Conservation (phyloP, 345 rosid genomes). For the Geranium brycei region DNA sequence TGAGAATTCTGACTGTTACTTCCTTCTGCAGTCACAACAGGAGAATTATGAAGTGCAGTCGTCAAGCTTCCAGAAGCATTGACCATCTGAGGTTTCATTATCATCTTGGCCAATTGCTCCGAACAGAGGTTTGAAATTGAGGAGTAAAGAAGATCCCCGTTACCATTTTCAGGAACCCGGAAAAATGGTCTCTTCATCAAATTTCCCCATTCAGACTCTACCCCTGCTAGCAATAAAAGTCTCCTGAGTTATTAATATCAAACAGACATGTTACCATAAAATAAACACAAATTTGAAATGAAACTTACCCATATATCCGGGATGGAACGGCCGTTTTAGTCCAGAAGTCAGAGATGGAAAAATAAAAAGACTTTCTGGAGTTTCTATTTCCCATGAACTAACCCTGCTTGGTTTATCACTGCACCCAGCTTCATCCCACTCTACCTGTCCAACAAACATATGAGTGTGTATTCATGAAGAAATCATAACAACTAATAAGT, state of each 20-base stretch:
- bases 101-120: constrained; percentile 56
- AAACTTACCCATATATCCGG: constrained; percentile 54
- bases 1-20: too few relatives aligned
- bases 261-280: neutral
- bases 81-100: constrained; percentile 56
- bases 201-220: constrained; percentile 77
- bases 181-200: constrained; percentile 61
- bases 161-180: constrained; percentile 41
- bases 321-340: constrained; percentile 62
- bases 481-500: too few relatives aligned
- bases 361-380: constrained; percentile 96
- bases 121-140: constrained; percentile 35
- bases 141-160: constrained; percentile 41
- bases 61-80: constrained; percentile 9
- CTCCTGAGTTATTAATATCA: neutral
- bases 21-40: neutral
- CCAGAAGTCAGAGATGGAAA: constrained; percentile 90
- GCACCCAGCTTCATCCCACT: constrained; percentile 98
- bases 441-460: constrained; percentile 34
- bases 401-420: constrained; percentile 79
- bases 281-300: neutral
- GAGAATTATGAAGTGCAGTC: neutral
- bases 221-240: constrained; percentile 20
- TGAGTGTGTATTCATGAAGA: too few relatives aligned
- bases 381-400: constrained; percentile 95